phyloP scores from a whole-genome alignment of 495 filamentous ascomycete species.

The Physcia stellaris region DNA sequence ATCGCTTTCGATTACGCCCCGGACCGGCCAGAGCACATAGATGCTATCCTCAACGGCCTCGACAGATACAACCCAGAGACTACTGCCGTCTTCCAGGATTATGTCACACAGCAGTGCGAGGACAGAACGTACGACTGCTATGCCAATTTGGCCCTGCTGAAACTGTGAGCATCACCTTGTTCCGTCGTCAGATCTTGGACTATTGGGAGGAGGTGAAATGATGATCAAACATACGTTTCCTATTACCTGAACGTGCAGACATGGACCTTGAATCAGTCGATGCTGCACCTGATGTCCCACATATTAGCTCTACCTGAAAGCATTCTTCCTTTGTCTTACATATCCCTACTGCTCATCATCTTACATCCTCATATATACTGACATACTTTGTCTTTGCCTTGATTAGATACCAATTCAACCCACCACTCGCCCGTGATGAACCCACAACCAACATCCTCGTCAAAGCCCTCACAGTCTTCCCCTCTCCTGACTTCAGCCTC shows the following conservation, averaged over 20 bases:
- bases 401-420: constrained; percentile 96
- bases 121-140: constrained; percentile 87
- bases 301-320: constrained; percentile 55
- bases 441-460: constrained; percentile 96
- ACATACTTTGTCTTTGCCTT: no score
- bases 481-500: constrained; percentile 87
- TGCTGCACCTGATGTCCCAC: constrained; percentile 30
- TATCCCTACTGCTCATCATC: no score
- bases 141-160: constrained; percentile 88
- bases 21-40: constrained; percentile 74
- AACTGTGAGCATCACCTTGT: constrained; percentile 65
- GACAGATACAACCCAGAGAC: constrained; percentile 99
- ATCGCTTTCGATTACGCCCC: constrained; percentile 42
- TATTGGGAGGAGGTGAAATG: constrained; percentile 16
- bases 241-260: constrained; percentile 73
- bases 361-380: no score
- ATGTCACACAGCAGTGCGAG: constrained; percentile 91
- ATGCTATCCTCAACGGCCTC: constrained; percentile 81
- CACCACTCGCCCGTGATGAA: constrained; percentile 91
- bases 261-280: constrained; percentile 30
- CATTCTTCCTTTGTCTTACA: no score
- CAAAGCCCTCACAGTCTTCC: constrained; percentile 95
- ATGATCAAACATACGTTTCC: constrained; percentile 84
- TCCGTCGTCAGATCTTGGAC: background rate
- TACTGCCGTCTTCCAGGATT: constrained; percentile 84